Evolutionary conservation across 179 eudicot genomes (phyloP), one percentile per base, ranked within the genome.

Genomic region (Sideroxylon spinosum): DNA sequence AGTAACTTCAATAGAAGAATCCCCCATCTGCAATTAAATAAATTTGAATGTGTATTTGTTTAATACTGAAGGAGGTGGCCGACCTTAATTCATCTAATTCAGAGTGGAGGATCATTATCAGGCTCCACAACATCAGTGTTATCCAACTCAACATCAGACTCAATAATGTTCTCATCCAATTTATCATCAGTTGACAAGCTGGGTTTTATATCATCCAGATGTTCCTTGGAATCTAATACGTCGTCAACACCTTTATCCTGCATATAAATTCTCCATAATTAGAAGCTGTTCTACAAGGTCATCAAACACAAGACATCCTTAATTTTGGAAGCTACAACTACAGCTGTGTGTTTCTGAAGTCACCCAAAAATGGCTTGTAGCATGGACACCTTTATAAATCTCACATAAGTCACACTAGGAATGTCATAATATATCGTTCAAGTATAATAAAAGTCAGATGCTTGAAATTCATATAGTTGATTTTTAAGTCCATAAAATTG

Each of bases 61-160:
- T n/a, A 16, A 75, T 25, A n/a, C 9, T 46, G 69, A 62, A 75
- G 69, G 68, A 62, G 20, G 20, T 14, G 57, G 49, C 22, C 22
- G 11, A 6, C 46, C 17, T 70, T 56, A 63, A 12, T 46, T 26
- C 78, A 48, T 52, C 25, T 53, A 71, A 50, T 4, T 46, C 49
- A 23, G 68, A 46, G 92, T 14, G 92, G 97, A 86, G 92, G 92
- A 84, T 90, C 97, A 82, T 85, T 79, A 67, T 94, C 98, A 80
- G 98, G 97, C 80, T 90, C 88, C 65, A 93, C 88, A 72, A 79
- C 83, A 49, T 94, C 97, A 75, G 78, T 32, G 71, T 90, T 87
- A 81, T 94, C 97, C 76, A 94, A 73, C 84, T 94, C 98, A 79
- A 94, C 73, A 71, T 94, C 97, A 72, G 98, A 94, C 83, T 93